Evolutionary conservation across 805 yeast species (phyloP), one percentile per base, ranked within the genome.

Genomic region (Spathaspora sp.): DNA sequence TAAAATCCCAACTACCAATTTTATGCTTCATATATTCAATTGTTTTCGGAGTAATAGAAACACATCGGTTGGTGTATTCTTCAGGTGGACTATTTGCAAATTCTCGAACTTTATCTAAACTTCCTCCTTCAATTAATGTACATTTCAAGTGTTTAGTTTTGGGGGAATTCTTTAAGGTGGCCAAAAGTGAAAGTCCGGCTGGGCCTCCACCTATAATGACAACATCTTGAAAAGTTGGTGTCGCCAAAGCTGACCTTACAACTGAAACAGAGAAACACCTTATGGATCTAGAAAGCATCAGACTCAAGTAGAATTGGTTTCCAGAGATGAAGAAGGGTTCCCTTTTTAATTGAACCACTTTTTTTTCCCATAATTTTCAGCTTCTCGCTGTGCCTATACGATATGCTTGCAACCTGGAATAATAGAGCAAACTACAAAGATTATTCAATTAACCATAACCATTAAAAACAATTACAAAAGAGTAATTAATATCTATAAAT

Each of bases 141-240:
- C 93, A 79, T 45, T 76, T 75, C 44, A 90, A 76, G 47, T 80
- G 73, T 28, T 69, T 72, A 3, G 96, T 80, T 18, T 76, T 65
- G 2, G 86, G 82, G 1, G 91, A 85, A 57, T 77, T 76, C 64
- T 88, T 87, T 52, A 93, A 69, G 0, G 96, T 96, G 0, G 96
- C 80, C 5, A 94, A 85, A 38, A 94, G 71, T 1, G 97, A 86
- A 51, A 94, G 71, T 0, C 99, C 99, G 0, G 98, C 98, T 1
- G 98, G 97, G 0, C 99, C 99, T 7, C 96, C 98, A 38, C 99
- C 99, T 38, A 94, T 87, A 49, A 94, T 87, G 7, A 89, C 85
- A 18, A 94, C 81, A 67, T 93, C 97, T 28, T 67, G 75, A n/a
- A 59, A n/a, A 35, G 17, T 16, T 35, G 52, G 11, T 47, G 44